A percentile compares a stretch with the other conserved stretches of the same genome.
These are phyloP conservation scores for Coemansia sp. DNA, from an alignment of 192 early-diverging fungal species.

Conservation along the genomic window DNA sequence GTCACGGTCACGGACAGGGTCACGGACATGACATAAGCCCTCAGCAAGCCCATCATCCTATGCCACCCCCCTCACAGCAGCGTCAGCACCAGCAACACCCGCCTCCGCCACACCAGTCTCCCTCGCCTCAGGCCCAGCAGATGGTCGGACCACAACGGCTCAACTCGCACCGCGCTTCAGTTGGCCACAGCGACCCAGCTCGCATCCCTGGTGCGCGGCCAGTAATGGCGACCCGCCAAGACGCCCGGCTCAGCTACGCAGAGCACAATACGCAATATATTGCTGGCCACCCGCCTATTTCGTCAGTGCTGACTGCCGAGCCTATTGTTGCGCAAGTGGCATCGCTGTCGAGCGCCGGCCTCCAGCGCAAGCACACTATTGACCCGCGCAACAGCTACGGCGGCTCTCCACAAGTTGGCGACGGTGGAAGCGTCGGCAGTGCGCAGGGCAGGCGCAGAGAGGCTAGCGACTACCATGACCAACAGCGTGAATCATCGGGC, in stretches of 20 bases:
- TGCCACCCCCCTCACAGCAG: constrained; percentile 10
- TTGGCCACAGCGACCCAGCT: neutral
- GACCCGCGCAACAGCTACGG: constrained; percentile 9
- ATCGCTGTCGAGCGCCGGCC: neutral
- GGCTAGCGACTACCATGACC: constrained; percentile 11
- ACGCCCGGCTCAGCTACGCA: constrained; percentile 14
- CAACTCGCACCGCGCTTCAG: constrained; percentile 17
- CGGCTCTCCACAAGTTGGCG: constrained; percentile 8
- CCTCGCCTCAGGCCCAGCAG: constrained; percentile 26
- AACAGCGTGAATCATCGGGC: constrained; percentile 12
- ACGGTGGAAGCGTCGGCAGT: neutral
- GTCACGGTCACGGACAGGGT: neutral
- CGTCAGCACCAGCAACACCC: constrained; percentile 8
- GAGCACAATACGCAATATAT: constrained; percentile 21
- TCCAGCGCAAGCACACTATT: constrained; percentile 8
- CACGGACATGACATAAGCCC: neutral
- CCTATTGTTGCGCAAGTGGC: constrained; percentile 7
- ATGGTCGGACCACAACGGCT: constrained; percentile 25
- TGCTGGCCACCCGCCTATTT: constrained; percentile 24
- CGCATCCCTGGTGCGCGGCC: constrained; percentile 19
- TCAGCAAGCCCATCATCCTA: constrained; percentile 6
- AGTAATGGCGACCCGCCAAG: constrained; percentile 11
- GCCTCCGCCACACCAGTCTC: constrained; percentile 23
- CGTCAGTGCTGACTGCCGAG: constrained; percentile 20
- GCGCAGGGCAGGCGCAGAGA: constrained; percentile 11